Percentiles rank a stretch among this genome's conserved stretches.
Evolutionary conservation across 2,329 filamentous ascomycete species (phyloP).

Genomic region (Talaromyces atroroseus): DNA sequence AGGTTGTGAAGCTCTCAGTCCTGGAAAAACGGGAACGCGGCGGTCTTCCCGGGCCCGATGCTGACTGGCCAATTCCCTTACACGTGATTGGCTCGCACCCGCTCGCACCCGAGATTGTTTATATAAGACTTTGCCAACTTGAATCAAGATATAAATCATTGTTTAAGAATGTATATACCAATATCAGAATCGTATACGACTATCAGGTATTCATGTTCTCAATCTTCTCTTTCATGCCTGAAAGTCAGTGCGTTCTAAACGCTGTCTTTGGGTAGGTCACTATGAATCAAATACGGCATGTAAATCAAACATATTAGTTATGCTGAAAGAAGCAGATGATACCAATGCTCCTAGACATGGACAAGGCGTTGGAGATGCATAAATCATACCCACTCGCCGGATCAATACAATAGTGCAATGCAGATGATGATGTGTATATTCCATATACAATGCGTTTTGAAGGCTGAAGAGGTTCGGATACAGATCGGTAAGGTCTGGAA

Average conservation of each 20-base stretch:
- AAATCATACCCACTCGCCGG: neutral
- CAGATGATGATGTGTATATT: neutral
- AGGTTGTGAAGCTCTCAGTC: constrained; percentile 30
- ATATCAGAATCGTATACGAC: neutral
- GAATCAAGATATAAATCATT: neutral
- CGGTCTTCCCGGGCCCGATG: constrained; percentile 28
- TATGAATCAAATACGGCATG: neutral
- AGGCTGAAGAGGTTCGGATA: neutral
- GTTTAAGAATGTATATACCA: neutral
- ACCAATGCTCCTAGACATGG: neutral
- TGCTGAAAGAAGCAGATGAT: neutral
- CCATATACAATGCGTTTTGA: neutral
- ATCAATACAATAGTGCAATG: neutral
- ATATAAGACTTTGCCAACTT: neutral
- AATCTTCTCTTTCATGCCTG: neutral
- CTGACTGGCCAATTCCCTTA: constrained; percentile 31
- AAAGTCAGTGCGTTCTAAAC: neutral
- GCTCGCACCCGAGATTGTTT: constrained; percentile 14
- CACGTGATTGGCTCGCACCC: constrained; percentile 35
- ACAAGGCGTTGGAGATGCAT: neutral
- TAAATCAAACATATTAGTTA: neutral
- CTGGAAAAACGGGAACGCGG: constrained; percentile 37
- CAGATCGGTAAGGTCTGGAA: neutral
- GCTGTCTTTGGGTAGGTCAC: neutral
- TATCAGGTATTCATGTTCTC: neutral